Evolutionary conservation across 2,329 filamentous ascomycete genomes (phyloP), one percentile per base, ranked within the genome.

Genomic region (Botrytis pseudocinerea): DNA sequence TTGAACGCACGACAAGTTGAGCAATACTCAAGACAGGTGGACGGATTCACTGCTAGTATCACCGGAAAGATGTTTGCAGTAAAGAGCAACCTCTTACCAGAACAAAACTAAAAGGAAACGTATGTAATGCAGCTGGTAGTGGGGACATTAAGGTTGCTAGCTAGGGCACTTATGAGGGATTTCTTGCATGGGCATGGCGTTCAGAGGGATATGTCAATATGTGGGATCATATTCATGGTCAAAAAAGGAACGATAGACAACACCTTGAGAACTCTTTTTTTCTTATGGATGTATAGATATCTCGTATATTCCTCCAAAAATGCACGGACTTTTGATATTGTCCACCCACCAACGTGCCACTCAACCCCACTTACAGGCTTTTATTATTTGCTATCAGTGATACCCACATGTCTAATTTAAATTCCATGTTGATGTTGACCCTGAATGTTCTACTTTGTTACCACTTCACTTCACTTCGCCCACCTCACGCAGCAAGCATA

Each of bases 1-100:
- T 75, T 77, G 90, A 89, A 90, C 83, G 95, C 93, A 76, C 90
- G 94, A 84, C 96, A 99, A 86, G 94, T 98, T 72, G 95, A 98
- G 85, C 95, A 98, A 85, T 99, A 98, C 85, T 93, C 95, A 81
- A 92, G 94, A 85, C 96, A 98, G 86, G 93, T 98, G 73, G 96
- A 99, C 83, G 94, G 94, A 57, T 98, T 98, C 84, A 95, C 95
- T 65, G 94, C 96, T 72, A 92, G 91, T 77, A 92, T 97, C 78
- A 97, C 90, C 76, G 91, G 93, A 77, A 99, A 99, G 90, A 97
- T 99, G 95, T 99, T 99, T 83, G 95, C 95, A 57, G 93, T 98
- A 75, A 91, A 95, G 82, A 89, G 89, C 77, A 91, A 89, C 82
- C 82, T 91, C 78, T 81, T 90, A 79, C 88, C 89, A 63, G 84